Percentiles rank a stretch among this genome's conserved stretches.
Evolutionary conservation across 805 yeast genomes (phyloP).

Genomic region (Dipodascopsis uninucleata): DNA sequence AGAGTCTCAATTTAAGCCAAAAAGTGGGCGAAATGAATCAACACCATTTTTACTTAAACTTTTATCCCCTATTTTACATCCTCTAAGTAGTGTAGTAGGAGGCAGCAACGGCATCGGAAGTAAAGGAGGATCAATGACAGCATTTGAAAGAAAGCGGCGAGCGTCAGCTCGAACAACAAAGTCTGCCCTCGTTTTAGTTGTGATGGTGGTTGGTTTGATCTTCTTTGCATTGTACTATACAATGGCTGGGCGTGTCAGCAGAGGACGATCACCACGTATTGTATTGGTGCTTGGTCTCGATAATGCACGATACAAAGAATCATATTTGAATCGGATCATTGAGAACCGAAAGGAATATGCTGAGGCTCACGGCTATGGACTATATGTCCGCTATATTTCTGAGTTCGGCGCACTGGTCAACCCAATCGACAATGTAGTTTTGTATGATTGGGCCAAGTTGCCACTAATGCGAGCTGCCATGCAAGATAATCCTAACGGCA

Average conservation of each 20-base stretch:
- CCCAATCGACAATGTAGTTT: constrained; percentile 6
- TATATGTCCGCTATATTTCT: constrained; percentile 79
- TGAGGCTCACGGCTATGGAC: constrained; percentile 71
- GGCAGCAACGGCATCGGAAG: too few species aligned
- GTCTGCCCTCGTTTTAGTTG: constrained; percentile 2
- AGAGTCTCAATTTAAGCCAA: constrained; percentile 14
- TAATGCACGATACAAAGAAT: constrained; percentile 58
- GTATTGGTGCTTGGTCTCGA: constrained; percentile 78
- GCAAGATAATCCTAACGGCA: constrained; percentile 87
- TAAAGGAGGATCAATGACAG: too few species aligned
- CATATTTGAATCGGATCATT: constrained; percentile 62
- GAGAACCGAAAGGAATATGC: constrained; percentile 90
- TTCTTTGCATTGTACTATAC: background rate
- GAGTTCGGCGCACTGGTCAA: constrained; percentile 50
- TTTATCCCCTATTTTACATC: constrained; percentile 2
- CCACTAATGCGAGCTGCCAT: constrained; percentile 79
- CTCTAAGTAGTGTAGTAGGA: constrained; percentile 1
- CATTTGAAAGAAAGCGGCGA: constrained; percentile 11
- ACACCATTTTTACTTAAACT: constrained; percentile 10
- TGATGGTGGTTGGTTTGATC: constrained; percentile 2
- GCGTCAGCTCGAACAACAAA: constrained; percentile 11
- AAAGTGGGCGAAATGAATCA: constrained; percentile 7
- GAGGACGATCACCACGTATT: constrained; percentile 40
- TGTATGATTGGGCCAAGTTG: constrained; percentile 57
- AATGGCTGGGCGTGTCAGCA: constrained; percentile 9